phyloP scores from a whole-genome alignment of 2,329 filamentous ascomycete genomes.

The Xylaria sp. region DNA sequence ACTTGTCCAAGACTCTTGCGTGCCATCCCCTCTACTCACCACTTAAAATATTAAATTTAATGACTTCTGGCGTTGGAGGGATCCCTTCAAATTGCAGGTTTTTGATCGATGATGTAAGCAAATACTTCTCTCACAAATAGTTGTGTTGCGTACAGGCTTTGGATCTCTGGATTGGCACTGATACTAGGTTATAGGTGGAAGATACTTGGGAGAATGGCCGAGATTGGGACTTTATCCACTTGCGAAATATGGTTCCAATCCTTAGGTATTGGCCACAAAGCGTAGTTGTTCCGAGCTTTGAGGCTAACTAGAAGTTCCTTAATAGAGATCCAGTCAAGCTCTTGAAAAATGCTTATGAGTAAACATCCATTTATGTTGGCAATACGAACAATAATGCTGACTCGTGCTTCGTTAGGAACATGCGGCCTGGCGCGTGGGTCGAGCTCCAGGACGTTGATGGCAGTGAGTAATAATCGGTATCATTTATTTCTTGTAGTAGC shows the following conservation, averaged over 20 bases:
- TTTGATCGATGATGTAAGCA: constrained; percentile 38
- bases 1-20: background rate
- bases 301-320: constrained; percentile 2
- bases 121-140: background rate
- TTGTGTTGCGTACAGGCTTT: background rate
- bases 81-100: constrained; percentile 45
- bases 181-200: constrained; percentile 56
- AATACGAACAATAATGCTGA: background rate
- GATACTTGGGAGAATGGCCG: constrained; percentile 57
- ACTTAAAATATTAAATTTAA: background rate
- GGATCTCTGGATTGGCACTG: background rate
- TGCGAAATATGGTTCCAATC: constrained; percentile 57
- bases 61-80: constrained; percentile 29
- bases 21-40: background rate
- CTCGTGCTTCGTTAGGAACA: constrained; percentile 40
- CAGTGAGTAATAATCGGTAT: constrained; percentile 12
- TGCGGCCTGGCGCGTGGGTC: constrained; percentile 58
- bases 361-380: constrained; percentile 5
- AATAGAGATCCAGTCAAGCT: constrained; percentile 37
- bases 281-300: background rate
- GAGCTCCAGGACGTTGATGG: constrained; percentile 59
- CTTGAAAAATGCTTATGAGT: constrained; percentile 39
- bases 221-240: constrained; percentile 63
- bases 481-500: background rate
- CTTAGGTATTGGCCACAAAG: constrained; percentile 31